A percentile compares a stretch with the other conserved stretches of the same genome.
phyloP scores from a whole-genome alignment of 148 eudicot species.

The Hydrangea macrophylla region DNA sequence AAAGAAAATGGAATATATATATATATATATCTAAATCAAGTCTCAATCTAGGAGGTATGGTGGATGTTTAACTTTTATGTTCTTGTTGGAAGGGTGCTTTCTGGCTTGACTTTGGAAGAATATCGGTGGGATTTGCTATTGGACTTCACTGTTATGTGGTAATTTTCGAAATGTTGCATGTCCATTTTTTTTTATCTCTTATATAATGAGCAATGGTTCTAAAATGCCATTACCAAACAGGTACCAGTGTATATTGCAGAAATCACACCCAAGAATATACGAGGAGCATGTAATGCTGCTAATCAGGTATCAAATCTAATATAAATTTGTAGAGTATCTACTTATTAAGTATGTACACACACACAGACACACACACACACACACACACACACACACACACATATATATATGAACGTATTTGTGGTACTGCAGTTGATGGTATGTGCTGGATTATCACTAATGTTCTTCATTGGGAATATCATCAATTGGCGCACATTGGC shows the following conservation, averaged over 20 bases:
- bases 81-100: constrained; percentile 22
- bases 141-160: constrained; percentile 26
- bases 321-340: not conserved
- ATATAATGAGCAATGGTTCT: not conserved
- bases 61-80: not conserved
- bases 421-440: constrained; percentile 26
- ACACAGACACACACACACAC: not conserved
- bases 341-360: not conserved
- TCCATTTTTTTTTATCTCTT: not conserved
- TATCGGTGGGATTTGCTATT: constrained; percentile 26
- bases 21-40: too few relatives aligned
- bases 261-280: constrained; percentile 29
- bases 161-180: not conserved
- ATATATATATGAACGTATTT: too few relatives aligned
- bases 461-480: constrained; percentile 26
- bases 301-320: constrained; percentile 20
- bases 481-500: constrained; percentile 36
- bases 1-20: too few relatives aligned
- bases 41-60: not conserved
- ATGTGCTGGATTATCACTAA: constrained; percentile 17
- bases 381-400: not conserved
- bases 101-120: constrained; percentile 35
- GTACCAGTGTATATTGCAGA: constrained; percentile 29
- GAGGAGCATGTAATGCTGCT: constrained; percentile 24
- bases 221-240: constrained; percentile 6